Evolutionary conservation across 2,329 filamentous ascomycete genomes (phyloP).

Genomic region (Venturia nashicola): DNA sequence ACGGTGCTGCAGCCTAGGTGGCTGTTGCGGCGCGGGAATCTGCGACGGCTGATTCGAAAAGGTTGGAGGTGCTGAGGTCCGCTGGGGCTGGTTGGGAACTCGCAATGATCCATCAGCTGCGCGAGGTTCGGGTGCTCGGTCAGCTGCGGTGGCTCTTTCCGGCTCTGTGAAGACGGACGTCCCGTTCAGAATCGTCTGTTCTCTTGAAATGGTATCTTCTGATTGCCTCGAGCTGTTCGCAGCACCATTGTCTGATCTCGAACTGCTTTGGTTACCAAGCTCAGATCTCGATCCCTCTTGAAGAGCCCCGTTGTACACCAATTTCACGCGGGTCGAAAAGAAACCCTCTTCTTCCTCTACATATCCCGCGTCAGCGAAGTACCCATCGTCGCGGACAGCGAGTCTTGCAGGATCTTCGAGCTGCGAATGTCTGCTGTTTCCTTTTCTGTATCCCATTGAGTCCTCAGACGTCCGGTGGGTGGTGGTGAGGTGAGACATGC

Average conservation of each 20-base stretch:
- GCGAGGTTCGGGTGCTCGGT: neutral
- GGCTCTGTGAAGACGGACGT: neutral
- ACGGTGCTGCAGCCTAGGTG: conserved; percentile 58
- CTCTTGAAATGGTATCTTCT: neutral
- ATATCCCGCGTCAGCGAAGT: conserved; percentile 29
- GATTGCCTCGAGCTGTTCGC: neutral
- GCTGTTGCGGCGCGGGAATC: conserved; percentile 33
- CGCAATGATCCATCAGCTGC: conserved; percentile 6
- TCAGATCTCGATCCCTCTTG: conserved; percentile 10
- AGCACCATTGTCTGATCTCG: neutral
- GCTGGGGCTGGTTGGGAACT: conserved; percentile 16
- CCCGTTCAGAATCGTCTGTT: conserved; percentile 10
- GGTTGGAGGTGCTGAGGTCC: conserved; percentile 52
- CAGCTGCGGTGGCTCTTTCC: neutral
- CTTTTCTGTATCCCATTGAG: neutral
- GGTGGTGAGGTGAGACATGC: conserved; percentile 2
- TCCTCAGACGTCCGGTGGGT: conserved; percentile 7
- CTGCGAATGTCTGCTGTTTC: conserved; percentile 12
- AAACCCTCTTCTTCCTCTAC: conserved; percentile 24
- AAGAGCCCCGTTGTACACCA: conserved; percentile 13
- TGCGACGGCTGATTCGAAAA: conserved; percentile 34
- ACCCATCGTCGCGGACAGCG: conserved; percentile 29
- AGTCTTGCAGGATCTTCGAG: conserved; percentile 12
- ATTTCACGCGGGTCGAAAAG: conserved; percentile 24
- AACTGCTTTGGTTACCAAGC: conserved; percentile 14